Evolutionary conservation across 495 filamentous ascomycete genomes (phyloP).

Genomic region (Hyaloscypha bicolor): DNA sequence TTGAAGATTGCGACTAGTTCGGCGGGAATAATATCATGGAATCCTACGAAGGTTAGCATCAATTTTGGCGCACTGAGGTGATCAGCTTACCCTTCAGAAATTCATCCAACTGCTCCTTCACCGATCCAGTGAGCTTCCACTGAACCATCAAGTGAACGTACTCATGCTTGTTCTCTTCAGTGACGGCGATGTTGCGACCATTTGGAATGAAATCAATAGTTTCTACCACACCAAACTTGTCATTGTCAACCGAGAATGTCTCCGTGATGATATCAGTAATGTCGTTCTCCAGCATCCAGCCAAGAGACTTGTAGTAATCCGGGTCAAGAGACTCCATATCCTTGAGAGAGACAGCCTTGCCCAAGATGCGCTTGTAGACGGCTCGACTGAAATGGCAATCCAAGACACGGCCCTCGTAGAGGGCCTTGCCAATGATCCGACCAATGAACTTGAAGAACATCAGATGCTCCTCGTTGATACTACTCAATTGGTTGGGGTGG

Average conservation of each 20-base stretch:
- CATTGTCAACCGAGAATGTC: conserved; percentile 90
- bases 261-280: conserved; percentile 99
- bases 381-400: conserved; percentile 99
- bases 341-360: conserved; percentile 93
- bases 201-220: conserved; percentile 85
- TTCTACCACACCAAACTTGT: conserved; percentile 87
- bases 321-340: conserved; percentile 99
- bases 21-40: conserved; percentile 96
- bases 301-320: conserved; percentile 98
- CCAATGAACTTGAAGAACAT: conserved; percentile 99
- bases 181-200: conserved; percentile 89
- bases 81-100: conserved; percentile 80
- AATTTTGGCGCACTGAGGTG: background rate
- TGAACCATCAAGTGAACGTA: conserved; percentile 95
- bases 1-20: conserved; percentile 98
- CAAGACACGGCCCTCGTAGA: conserved; percentile 93
- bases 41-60: conserved; percentile 54
- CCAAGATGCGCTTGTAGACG: conserved; percentile 96
- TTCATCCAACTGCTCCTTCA: conserved; percentile 90
- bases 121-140: conserved; percentile 85
- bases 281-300: conserved; percentile 98
- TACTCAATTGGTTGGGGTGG: conserved; percentile 92
- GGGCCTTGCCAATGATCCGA: conserved; percentile 95
- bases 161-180: conserved; percentile 97
- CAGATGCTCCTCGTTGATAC: conserved; percentile 92